Evolutionary conservation across 2,329 filamentous ascomycete species (phyloP).

Genomic region (Botryotinia convoluta): DNA sequence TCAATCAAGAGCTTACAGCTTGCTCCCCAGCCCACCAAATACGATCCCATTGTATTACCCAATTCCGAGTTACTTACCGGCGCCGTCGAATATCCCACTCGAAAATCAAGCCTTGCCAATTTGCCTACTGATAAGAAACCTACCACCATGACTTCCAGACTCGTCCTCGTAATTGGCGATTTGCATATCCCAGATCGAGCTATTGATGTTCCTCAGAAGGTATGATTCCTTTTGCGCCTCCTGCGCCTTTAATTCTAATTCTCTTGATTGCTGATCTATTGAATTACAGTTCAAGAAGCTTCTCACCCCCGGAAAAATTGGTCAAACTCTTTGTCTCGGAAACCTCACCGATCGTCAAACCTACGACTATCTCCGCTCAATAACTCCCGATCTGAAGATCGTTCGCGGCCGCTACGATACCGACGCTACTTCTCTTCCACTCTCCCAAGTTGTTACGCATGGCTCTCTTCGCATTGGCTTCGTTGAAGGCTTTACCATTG

Average conservation of each 20-base stretch:
- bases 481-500: conserved; percentile 65
- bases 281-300: conserved; percentile 73
- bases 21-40: neutral
- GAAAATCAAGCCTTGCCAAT: conserved; percentile 12
- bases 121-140: neutral
- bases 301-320: conserved; percentile 78
- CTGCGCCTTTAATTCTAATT: conserved; percentile 18
- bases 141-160: conserved; percentile 68
- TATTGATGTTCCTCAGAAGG: conserved; percentile 87
- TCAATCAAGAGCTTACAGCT: conserved; percentile 11
- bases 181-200: conserved; percentile 91
- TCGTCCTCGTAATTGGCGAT: conserved; percentile 89
- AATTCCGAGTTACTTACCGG: conserved; percentile 11
- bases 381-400: conserved; percentile 70
- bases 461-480: conserved; percentile 64
- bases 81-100: conserved; percentile 12
- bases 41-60: conserved; percentile 1
- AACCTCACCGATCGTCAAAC: conserved; percentile 78
- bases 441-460: conserved; percentile 65
- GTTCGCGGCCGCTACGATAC: conserved; percentile 66
- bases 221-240: conserved; percentile 41
- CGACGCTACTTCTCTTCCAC: conserved; percentile 62
- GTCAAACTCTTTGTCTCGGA: conserved; percentile 75
- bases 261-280: conserved; percentile 18
- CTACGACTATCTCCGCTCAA: conserved; percentile 75